Conservation (phyloP, 345 rosid genomes). For the Populus euphratica region DNA sequence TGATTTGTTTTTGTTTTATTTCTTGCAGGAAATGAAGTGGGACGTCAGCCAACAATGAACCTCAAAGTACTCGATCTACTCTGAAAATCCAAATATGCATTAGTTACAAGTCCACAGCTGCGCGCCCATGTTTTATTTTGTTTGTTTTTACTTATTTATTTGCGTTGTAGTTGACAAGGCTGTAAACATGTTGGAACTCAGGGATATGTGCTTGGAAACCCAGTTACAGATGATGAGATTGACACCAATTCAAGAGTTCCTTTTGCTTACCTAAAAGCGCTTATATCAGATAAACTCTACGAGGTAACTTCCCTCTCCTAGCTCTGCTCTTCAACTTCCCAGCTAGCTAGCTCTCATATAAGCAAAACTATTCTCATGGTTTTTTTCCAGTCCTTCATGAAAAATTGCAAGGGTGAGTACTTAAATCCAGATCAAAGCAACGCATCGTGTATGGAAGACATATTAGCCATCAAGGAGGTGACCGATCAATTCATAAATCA, state of each 20-base stretch:
- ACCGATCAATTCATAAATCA: neutral
- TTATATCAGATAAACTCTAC: slow-evolving; percentile 21
- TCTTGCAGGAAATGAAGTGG: slow-evolving; percentile 8
- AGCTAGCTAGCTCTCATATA: neutral
- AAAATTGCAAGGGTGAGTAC: slow-evolving; percentile 30
- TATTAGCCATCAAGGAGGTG: slow-evolving; percentile 16
- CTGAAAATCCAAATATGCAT: neutral
- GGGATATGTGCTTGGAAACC: slow-evolving; percentile 10
- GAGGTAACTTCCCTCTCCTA: slow-evolving; percentile 15
- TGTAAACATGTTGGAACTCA: neutral
- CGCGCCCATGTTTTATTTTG: neutral
- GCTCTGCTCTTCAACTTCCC: neutral
- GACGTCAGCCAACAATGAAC: slow-evolving; percentile 6
- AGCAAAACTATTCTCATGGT: neutral
- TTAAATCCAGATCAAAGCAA: slow-evolving; percentile 10
- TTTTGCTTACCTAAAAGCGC: slow-evolving; percentile 8
- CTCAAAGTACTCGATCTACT: slow-evolving; percentile 8
- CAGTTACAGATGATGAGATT: neutral
- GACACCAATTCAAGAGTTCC: slow-evolving; percentile 10
- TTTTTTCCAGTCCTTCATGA: slow-evolving; percentile 14
- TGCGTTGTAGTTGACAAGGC: neutral
- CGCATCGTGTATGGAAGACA: slow-evolving; percentile 15
- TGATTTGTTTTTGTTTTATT: neutral
- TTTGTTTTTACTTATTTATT: neutral
- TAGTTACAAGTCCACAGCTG: too few relatives aligned